phyloP scores from a whole-genome alignment of 306 rosid species.

The Trifolium subterraneum region DNA sequence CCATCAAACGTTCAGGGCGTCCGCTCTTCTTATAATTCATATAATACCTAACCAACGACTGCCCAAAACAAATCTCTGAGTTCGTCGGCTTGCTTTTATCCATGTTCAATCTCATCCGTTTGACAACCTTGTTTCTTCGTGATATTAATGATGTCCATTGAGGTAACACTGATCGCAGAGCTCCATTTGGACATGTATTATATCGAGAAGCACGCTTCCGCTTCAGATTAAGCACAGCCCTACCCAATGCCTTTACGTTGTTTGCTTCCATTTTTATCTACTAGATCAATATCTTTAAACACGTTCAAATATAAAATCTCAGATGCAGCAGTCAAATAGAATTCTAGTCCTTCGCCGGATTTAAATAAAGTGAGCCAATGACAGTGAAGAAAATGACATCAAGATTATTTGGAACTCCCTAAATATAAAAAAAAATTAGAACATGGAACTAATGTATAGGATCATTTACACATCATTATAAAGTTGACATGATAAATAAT shows the following conservation, averaged over 20 bases:
- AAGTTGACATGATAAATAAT: conserved; percentile 15
- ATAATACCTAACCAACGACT: conserved; percentile 57
- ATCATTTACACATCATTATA: conserved; percentile 9
- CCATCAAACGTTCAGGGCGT: conserved; percentile 76
- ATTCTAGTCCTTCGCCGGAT: conserved; percentile 41
- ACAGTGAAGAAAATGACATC: conserved; percentile 38
- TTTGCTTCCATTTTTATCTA: conserved; percentile 64
- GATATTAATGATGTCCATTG: conserved; percentile 38
- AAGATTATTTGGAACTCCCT: conserved; percentile 52
- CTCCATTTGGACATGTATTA: conserved; percentile 57
- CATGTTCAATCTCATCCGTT: conserved; percentile 59
- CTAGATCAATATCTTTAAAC: conserved; percentile 62
- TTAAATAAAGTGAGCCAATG: conserved; percentile 33
- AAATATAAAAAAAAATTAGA: conserved; percentile 39
- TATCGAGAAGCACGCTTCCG: conserved; percentile 62
- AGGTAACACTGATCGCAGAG: conserved; percentile 43
- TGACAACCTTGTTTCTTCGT: conserved; percentile 44
- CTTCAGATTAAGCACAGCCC: conserved; percentile 51
- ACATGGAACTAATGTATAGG: conserved; percentile 8
- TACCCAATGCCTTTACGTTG: conserved; percentile 80
- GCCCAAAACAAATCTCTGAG: conserved; percentile 42
- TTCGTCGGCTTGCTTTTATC: conserved; percentile 42
- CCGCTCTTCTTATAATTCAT: conserved; percentile 70
- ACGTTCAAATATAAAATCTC: conserved; percentile 53
- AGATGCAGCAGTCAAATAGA: conserved; percentile 36